Evolutionary conservation across 352 stramenopile genomes (phyloP).

Genomic region (Elongisporangium anandrum): DNA sequence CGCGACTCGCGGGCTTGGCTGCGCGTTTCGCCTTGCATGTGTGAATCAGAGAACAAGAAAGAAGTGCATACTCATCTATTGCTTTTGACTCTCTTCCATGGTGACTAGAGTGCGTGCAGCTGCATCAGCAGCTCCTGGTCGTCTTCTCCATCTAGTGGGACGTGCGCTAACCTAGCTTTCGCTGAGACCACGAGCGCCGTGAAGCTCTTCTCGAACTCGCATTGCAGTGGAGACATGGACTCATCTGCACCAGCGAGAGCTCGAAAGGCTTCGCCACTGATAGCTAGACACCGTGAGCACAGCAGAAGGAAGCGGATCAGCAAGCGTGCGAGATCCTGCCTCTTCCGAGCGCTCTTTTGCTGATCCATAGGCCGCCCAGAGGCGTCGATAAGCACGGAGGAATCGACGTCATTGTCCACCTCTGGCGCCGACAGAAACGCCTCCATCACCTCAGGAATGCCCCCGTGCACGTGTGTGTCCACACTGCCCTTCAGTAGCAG

Average conservation of each 20-base stretch:
- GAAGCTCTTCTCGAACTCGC: slow-evolving; percentile 71
- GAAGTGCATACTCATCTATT: slow-evolving; percentile 2
- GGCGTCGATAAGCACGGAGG: slow-evolving; percentile 22
- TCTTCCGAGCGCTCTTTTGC: slow-evolving; percentile 22
- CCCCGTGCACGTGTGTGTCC: slow-evolving; percentile 73
- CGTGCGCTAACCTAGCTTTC: neutral
- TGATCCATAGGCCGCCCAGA: slow-evolving; percentile 29
- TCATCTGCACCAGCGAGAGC: slow-evolving; percentile 11
- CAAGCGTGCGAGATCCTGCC: slow-evolving; percentile 44
- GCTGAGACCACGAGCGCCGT: slow-evolving; percentile 24
- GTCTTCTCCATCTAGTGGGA: neutral
- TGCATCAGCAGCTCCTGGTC: neutral
- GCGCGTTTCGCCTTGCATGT: neutral
- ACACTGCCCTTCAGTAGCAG: slow-evolving; percentile 79
- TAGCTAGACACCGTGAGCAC: slow-evolving; percentile 49
- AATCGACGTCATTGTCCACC: too few species aligned
- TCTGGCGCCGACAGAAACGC: slow-evolving; percentile 34
- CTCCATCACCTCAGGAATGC: slow-evolving; percentile 67
- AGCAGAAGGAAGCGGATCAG: slow-evolving; percentile 54
- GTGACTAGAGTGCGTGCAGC: neutral
- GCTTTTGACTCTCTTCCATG: neutral
- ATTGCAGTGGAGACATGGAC: slow-evolving; percentile 53
- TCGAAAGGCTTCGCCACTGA: slow-evolving; percentile 58
- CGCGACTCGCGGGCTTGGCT: neutral
- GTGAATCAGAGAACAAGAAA: slow-evolving; percentile 7